These are phyloP conservation scores for Suillus bovinus DNA, from an alignment of 768 basidiomycete species.

Conservation along the genomic window DNA sequence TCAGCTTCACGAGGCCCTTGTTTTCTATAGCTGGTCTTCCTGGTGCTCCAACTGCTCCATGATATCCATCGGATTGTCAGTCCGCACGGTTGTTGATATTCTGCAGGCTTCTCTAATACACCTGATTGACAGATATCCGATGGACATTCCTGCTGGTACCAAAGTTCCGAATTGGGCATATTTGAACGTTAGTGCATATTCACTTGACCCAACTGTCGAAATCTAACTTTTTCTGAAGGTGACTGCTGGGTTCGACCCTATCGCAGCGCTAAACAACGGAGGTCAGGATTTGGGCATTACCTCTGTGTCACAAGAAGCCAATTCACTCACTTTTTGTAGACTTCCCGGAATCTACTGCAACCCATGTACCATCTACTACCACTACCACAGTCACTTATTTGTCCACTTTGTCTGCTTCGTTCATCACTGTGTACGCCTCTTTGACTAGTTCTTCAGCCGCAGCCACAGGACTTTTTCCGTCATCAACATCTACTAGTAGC, in stretches of 20 bases:
- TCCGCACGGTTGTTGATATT: background rate
- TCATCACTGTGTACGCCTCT: constrained; percentile 10
- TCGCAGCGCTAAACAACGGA: constrained; percentile 35
- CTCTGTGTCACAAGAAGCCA: background rate
- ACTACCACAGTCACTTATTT: constrained; percentile 19
- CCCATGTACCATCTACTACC: constrained; percentile 30
- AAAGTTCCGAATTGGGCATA: constrained; percentile 68
- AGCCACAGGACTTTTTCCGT: constrained; percentile 12
- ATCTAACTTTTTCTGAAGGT: constrained; percentile 9
- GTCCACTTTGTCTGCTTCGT: constrained; percentile 16
- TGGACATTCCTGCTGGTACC: constrained; percentile 46
- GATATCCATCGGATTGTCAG: constrained; percentile 33
- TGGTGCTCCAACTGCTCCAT: constrained; percentile 51
- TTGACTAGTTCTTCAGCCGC: constrained; percentile 13
- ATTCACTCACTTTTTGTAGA: constrained; percentile 26
- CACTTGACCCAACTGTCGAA: constrained; percentile 3
- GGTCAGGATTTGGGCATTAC: constrained; percentile 17
- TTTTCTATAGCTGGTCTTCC: constrained; percentile 43
- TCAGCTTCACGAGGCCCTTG: background rate
- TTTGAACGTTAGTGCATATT: constrained; percentile 49
- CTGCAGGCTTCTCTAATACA: background rate
- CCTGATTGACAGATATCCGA: constrained; percentile 40
- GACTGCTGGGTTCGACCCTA: constrained; percentile 41
- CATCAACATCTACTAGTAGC: constrained; percentile 7
- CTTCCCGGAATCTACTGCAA: constrained; percentile 44